Evolutionary conservation across 106 monocot species (phyloP).

Genomic region (Phalaenopsis equestris): DNA sequence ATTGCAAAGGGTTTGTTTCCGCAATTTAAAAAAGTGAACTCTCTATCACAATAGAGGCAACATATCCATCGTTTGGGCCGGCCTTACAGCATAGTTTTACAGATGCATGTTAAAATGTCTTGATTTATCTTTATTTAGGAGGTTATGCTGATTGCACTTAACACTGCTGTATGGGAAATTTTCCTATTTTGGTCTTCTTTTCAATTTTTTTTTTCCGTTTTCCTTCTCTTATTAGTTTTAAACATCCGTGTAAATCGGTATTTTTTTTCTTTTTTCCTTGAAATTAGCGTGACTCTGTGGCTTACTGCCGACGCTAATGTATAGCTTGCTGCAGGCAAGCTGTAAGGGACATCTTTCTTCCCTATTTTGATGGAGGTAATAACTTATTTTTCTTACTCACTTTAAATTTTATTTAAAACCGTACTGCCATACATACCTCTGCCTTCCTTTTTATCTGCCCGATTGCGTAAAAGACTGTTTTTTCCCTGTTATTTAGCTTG

Average conservation of each 20-base stretch:
- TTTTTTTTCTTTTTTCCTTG: conserved; percentile 1
- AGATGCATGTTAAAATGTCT: too few species aligned
- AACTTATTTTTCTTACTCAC: background rate
- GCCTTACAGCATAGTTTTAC: too few species aligned
- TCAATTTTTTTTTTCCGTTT: background rate
- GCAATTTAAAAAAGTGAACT: too few species aligned
- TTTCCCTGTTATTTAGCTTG: background rate
- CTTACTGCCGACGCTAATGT: background rate
- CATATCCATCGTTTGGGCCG: too few species aligned
- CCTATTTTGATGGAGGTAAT: conserved; percentile 84
- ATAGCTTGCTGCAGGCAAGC: conserved; percentile 44
- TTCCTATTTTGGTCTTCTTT: background rate
- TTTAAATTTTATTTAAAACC: background rate
- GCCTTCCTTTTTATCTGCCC: background rate
- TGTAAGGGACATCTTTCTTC: conserved; percentile 72
- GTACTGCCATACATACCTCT: background rate
- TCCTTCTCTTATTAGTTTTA: background rate
- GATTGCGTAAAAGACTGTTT: background rate
- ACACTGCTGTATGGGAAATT: background rate
- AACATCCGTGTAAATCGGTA: background rate
- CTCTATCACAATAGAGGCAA: too few species aligned
- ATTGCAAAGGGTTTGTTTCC: too few species aligned
- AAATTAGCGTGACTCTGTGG: background rate
- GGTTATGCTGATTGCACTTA: too few species aligned
- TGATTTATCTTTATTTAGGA: too few species aligned